Conservation (phyloP, 192 early-diverging fungal species). For the Coemansia sp. region DNA sequence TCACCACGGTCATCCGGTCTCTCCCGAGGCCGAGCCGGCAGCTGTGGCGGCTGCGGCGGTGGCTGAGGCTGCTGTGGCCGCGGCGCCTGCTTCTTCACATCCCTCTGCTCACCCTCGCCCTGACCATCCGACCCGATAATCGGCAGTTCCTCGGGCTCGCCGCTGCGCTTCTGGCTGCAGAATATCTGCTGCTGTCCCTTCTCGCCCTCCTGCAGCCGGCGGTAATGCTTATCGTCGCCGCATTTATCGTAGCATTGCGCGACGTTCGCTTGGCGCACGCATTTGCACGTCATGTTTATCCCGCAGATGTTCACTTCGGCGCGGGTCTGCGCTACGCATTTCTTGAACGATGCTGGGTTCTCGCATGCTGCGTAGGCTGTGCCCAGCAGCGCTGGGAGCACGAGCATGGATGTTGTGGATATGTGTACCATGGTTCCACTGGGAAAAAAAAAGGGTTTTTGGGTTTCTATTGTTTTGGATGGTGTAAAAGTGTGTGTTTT, state of each 20-base stretch:
- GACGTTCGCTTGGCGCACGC: slow-evolving; percentile 36
- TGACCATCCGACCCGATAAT: slow-evolving; percentile 33
- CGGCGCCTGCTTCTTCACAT: not conserved
- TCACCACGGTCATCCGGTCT: not conserved
- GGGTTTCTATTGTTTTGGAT: no score
- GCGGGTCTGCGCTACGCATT: slow-evolving; percentile 39
- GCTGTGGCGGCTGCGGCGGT: not conserved
- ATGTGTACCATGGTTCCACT: no score
- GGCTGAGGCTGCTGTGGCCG: slow-evolving; percentile 1
- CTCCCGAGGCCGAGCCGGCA: not conserved
- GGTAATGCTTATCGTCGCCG: slow-evolving; percentile 37
- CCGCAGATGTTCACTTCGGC: slow-evolving; percentile 50
- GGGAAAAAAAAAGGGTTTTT: no score
- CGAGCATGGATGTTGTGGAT: not conserved
- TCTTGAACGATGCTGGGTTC: slow-evolving; percentile 42
- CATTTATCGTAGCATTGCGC: slow-evolving; percentile 42
- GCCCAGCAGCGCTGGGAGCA: not conserved
- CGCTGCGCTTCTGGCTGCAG: slow-evolving; percentile 37
- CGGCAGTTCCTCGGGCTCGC: slow-evolving; percentile 44
- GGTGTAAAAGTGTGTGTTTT: no score
- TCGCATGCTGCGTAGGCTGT: slow-evolving; percentile 14
- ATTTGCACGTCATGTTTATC: slow-evolving; percentile 51
- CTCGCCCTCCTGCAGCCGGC: slow-evolving; percentile 28
- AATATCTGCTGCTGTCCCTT: slow-evolving; percentile 41
- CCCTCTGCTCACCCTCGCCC: slow-evolving; percentile 2